Evolutionary conservation across 495 filamentous ascomycete species (phyloP).

Genomic region (Penicillium flavigenum): DNA sequence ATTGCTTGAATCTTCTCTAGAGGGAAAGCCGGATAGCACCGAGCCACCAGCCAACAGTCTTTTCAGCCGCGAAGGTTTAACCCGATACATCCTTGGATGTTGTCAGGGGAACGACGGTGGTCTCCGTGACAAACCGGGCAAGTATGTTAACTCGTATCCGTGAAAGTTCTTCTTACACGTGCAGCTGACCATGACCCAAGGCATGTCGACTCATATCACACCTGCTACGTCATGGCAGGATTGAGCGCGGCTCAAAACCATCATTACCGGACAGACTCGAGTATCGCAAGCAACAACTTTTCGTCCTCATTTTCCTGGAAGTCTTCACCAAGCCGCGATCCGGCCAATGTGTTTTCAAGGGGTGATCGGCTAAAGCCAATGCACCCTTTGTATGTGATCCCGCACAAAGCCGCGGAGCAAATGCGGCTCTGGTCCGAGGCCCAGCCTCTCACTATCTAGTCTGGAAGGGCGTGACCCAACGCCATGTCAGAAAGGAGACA

Average conservation of each 20-base stretch:
- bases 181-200: conserved; percentile 49
- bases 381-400: conserved; percentile 86
- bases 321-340: conserved; percentile 48
- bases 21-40: conserved; percentile 43
- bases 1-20: conserved; percentile 76
- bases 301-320: conserved; percentile 66
- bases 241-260: conserved; percentile 77
- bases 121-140: conserved; percentile 88
- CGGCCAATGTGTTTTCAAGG: conserved; percentile 49
- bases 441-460: conserved; percentile 22
- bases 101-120: conserved; percentile 80
- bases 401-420: conserved; percentile 62
- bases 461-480: conserved; percentile 12
- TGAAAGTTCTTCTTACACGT: conserved; percentile 1
- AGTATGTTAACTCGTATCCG: conserved; percentile 55
- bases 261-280: conserved; percentile 59
- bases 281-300: conserved; percentile 38
- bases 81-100: conserved; percentile 83
- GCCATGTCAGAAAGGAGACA: conserved; percentile 10
- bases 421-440: conserved; percentile 63
- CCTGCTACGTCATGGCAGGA: conserved; percentile 84
- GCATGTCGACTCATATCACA: conserved; percentile 83
- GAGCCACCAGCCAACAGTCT: conserved; percentile 45
- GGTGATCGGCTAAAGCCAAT: conserved; percentile 52
- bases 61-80: conserved; percentile 81